Evolutionary conservation across 2,329 filamentous ascomycete species (phyloP), one percentile per base, ranked within the genome.

Genomic region (Fusarium subglutinans): DNA sequence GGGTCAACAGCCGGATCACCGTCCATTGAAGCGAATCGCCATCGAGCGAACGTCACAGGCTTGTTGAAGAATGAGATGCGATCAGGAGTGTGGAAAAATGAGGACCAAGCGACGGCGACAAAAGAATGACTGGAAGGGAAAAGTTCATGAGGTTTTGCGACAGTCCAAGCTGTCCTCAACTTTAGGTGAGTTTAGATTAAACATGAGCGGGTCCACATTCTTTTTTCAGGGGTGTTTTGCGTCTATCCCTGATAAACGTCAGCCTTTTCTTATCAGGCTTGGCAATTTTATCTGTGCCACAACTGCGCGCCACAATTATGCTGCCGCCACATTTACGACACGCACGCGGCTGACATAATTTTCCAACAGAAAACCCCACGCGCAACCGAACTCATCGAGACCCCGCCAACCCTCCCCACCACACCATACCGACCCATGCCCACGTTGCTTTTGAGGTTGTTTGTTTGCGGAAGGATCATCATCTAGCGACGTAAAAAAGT

Each of bases 1-100:
- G 87, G 82, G 84, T 93, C 91, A 77, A 93, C 91, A 77, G 90
- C 89, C 70, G 91, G 90, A 86, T 94, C 92, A 85, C 90, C 91
- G 84, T 94, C 92, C 92, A 94, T 94, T 76, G 69, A 51, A 72
- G 61, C 77, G 66, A 77, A 66, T 66, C 71, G 71, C 76, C 77
- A 79, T 79, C 71, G 76, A 70, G 57, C 59, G 63, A 59, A 68
- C 35, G 43, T 28, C 37, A 56, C 18, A 53, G 22, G 28, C 12
- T 17, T 28, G n/a, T 55, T 51, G n/a, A 45, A 38, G 45, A 43
- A 62, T 15, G 45, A 44, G 33, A 57, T 38, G 38, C 38, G 50
- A 56, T 30, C 66, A 54, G 63, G n/a, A 41, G 60, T 61, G 67
- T 50, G 60, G 66, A 37, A 56, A 40, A 50, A 37, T 41, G 45